Conservation (phyloP, 176 grass and related monocot species). For the Triticum timopheevii region DNA sequence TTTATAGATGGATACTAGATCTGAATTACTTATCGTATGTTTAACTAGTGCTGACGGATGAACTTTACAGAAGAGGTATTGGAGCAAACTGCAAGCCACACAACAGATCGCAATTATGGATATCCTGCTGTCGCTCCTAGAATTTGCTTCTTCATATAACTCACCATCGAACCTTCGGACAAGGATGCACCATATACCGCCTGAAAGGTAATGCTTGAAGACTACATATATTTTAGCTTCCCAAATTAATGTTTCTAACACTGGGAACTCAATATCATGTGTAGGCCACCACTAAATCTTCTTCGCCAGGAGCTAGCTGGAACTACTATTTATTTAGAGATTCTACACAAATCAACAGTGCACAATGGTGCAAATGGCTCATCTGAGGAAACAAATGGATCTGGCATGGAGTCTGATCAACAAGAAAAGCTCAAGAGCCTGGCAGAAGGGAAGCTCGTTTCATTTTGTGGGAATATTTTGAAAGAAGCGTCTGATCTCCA, state of each 20-base stretch:
- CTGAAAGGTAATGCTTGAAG: slow-evolving; percentile 63
- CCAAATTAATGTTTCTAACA: slow-evolving; percentile 20
- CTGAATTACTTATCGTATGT: slow-evolving; percentile 10
- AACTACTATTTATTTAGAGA: slow-evolving; percentile 93
- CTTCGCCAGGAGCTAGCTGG: slow-evolving; percentile 96
- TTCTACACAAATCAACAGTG: slow-evolving; percentile 90
- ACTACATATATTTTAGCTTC: slow-evolving; percentile 13
- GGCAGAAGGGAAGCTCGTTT: slow-evolving; percentile 89
- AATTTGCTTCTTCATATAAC: slow-evolving; percentile 98
- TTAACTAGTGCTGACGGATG: slow-evolving; percentile 31
- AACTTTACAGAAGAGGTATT: slow-evolving; percentile 81
- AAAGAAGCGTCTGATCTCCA: slow-evolving; percentile 96
- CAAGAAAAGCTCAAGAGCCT: slow-evolving; percentile 74
- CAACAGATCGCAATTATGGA: slow-evolving; percentile 92
- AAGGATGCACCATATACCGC: slow-evolving; percentile 86
- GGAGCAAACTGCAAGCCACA: slow-evolving; percentile 68
- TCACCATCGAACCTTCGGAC: slow-evolving; percentile 91
- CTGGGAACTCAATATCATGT: slow-evolving; percentile 36
- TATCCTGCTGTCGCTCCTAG: slow-evolving; percentile 87
- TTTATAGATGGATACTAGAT: neutral
- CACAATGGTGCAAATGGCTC: slow-evolving; percentile 29
- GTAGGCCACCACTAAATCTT: slow-evolving; percentile 90
- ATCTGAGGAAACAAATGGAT: slow-evolving; percentile 38
- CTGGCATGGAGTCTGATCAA: slow-evolving; percentile 40
- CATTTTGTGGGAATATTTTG: slow-evolving; percentile 89